Evolutionary conservation across 495 filamentous ascomycete genomes (phyloP).

Genomic region (Podospora conica): DNA sequence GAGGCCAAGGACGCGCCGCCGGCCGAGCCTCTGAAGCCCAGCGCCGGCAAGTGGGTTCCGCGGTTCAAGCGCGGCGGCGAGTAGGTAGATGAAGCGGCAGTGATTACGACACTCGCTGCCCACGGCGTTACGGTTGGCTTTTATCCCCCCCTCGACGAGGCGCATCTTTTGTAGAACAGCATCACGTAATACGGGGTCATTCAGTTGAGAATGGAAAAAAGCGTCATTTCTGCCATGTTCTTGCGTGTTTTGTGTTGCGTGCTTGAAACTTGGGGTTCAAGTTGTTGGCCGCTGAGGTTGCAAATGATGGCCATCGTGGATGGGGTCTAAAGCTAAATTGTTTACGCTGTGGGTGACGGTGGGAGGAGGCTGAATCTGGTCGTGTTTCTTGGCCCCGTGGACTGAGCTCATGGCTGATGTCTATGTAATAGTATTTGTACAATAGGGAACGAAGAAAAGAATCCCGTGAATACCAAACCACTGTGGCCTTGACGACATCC

Average conservation of each 20-base stretch:
- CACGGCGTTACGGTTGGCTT: constrained; percentile 20
- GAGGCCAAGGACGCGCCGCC: constrained; percentile 22
- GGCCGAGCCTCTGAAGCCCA: constrained; percentile 37
- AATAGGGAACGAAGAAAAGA: background rate
- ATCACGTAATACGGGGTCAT: constrained; percentile 23
- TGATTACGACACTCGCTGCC: constrained; percentile 15
- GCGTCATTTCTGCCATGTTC: constrained; percentile 1
- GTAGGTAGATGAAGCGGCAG: constrained; percentile 5
- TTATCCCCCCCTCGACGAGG: constrained; percentile 16
- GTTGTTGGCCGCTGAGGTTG: background rate
- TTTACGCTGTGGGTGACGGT: background rate
- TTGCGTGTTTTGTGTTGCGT: background rate
- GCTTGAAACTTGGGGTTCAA: background rate
- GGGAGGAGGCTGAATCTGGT: background rate
- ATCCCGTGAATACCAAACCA: too few relatives aligned
- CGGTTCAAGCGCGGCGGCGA: constrained; percentile 27
- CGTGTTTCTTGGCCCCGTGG: background rate
- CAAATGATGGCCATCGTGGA: background rate
- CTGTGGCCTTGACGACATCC: too few relatives aligned
- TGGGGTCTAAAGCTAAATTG: background rate
- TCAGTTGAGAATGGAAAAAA: constrained; percentile 21
- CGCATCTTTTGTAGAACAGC: constrained; percentile 24
- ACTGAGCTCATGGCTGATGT: background rate
- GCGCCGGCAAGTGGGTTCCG: constrained; percentile 44
- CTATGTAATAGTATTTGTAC: background rate